Evolutionary conservation across 1,284 basidiomycete genomes (phyloP).

Genomic region (Leccinum ponderosum): DNA sequence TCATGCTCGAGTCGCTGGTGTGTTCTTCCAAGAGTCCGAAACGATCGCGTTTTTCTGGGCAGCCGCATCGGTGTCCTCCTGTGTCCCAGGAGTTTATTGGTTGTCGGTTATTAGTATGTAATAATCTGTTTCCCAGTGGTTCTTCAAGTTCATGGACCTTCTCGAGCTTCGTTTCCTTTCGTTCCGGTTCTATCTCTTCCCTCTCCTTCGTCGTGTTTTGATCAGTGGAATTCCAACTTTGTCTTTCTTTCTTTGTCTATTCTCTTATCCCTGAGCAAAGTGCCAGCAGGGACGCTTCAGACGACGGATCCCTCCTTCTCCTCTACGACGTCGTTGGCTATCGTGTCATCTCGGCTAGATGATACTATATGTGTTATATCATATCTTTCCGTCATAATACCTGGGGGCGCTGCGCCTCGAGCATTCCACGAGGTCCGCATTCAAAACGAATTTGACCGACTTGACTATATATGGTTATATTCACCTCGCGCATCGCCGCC

Average conservation of each 20-base stretch:
- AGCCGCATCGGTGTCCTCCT: neutral
- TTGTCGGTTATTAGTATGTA: neutral
- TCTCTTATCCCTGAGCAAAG: neutral
- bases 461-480: constrained; percentile 23
- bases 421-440: constrained; percentile 28
- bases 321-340: neutral
- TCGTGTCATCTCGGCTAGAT: constrained; percentile 28
- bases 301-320: neutral
- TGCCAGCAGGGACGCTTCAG: neutral
- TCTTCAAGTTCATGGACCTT: neutral
- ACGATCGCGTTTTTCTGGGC: neutral
- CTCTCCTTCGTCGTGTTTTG: neutral
- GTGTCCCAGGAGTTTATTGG: neutral
- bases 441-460: neutral
- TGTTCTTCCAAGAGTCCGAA: neutral
- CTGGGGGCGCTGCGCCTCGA: constrained; percentile 11
- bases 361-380: constrained; percentile 2
- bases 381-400: neutral
- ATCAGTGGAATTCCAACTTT: neutral
- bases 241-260: neutral
- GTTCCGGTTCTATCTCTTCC: neutral
- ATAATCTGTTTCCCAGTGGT: neutral
- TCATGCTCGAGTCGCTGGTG: neutral
- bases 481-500: constrained; percentile 2
- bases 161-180: neutral